These are phyloP conservation scores for Chloris gayana DNA, from an alignment of 176 grass and related monocot genomes.

Conservation along the genomic window DNA sequence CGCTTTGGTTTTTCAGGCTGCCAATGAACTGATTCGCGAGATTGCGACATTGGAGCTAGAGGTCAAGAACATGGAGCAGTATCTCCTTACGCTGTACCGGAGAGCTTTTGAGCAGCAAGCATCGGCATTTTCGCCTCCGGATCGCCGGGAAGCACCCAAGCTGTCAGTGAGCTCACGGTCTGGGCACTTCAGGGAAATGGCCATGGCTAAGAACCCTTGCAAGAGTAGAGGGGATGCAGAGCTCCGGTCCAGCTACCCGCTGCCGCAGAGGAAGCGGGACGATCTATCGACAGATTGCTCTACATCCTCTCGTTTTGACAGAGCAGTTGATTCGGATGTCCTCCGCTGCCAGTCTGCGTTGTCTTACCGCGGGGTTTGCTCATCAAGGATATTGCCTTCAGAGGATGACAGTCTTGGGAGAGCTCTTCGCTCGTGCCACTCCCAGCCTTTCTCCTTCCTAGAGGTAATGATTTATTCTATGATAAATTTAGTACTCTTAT, in stretches of 20 bases:
- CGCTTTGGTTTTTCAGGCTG: slow-evolving; percentile 46
- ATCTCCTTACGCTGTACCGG: slow-evolving; percentile 85
- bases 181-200: slow-evolving; percentile 27
- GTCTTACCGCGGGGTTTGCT: slow-evolving; percentile 68
- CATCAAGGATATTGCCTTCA: slow-evolving; percentile 71
- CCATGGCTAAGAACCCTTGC: slow-evolving; percentile 17
- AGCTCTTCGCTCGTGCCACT: slow-evolving; percentile 77
- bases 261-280: slow-evolving; percentile 29
- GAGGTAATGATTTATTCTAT: slow-evolving; percentile 50
- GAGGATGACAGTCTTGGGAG: slow-evolving; percentile 84
- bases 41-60: slow-evolving; percentile 85
- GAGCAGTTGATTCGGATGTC: slow-evolving; percentile 29
- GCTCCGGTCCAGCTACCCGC: slow-evolving; percentile 42
- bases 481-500: background rate
- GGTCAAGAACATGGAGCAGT: slow-evolving; percentile 98
- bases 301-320: slow-evolving; percentile 37
- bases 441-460: slow-evolving; percentile 83
- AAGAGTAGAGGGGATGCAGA: slow-evolving; percentile 35
- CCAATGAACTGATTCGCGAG: slow-evolving; percentile 93
- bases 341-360: slow-evolving; percentile 61
- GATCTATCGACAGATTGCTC: slow-evolving; percentile 49
- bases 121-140: slow-evolving; percentile 50
- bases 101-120: slow-evolving; percentile 87
- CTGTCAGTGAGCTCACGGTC: slow-evolving; percentile 16
- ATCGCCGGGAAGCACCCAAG: slow-evolving; percentile 30